Conservation (phyloP, 2,329 filamentous ascomycete genomes). For the Cladosporium sp. region DNA sequence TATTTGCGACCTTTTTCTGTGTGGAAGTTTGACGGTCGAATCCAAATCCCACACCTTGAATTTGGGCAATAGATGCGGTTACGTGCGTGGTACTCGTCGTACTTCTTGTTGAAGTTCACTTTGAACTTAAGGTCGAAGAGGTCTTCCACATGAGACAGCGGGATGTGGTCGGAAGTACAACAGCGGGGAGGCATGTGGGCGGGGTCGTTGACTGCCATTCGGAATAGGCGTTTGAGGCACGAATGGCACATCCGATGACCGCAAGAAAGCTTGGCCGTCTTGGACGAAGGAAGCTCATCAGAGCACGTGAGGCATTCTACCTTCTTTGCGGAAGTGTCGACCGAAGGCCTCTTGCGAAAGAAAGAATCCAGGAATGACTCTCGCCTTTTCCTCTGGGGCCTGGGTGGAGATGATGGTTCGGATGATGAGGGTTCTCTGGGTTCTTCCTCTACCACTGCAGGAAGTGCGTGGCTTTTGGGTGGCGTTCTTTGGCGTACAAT, state of each 20-base stretch:
- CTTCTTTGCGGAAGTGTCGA: slow-evolving; percentile 19
- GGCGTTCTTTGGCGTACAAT: slow-evolving; percentile 4
- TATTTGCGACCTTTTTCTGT: slow-evolving; percentile 53
- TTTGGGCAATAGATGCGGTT: slow-evolving; percentile 75
- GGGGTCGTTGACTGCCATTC: slow-evolving; percentile 68
- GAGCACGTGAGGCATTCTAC: slow-evolving; percentile 68
- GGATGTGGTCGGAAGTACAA: slow-evolving; percentile 68
- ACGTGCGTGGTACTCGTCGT: slow-evolving; percentile 66
- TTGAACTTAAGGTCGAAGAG: slow-evolving; percentile 73
- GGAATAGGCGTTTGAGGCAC: slow-evolving; percentile 71
- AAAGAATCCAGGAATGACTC: slow-evolving; percentile 15
- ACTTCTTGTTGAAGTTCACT: slow-evolving; percentile 74
- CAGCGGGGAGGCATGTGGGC: slow-evolving; percentile 81
- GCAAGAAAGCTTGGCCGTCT: slow-evolving; percentile 68
- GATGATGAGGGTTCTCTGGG: slow-evolving; percentile 1
- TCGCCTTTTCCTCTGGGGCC: slow-evolving; percentile 12
- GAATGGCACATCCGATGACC: slow-evolving; percentile 75
- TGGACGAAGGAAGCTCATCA: slow-evolving; percentile 56
- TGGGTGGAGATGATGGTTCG: not conserved
- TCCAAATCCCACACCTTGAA: slow-evolving; percentile 71
- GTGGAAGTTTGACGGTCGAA: slow-evolving; percentile 65
- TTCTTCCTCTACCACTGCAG: slow-evolving; percentile 10
- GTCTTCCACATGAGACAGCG: slow-evolving; percentile 68
- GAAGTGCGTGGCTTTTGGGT: slow-evolving; percentile 5
- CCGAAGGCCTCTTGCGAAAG: slow-evolving; percentile 17